A percentile compares a stretch with the other conserved stretches of the same genome.
Conservation (phyloP, 169 alveolate species). For the Besnoitia besnoiti region DNA sequence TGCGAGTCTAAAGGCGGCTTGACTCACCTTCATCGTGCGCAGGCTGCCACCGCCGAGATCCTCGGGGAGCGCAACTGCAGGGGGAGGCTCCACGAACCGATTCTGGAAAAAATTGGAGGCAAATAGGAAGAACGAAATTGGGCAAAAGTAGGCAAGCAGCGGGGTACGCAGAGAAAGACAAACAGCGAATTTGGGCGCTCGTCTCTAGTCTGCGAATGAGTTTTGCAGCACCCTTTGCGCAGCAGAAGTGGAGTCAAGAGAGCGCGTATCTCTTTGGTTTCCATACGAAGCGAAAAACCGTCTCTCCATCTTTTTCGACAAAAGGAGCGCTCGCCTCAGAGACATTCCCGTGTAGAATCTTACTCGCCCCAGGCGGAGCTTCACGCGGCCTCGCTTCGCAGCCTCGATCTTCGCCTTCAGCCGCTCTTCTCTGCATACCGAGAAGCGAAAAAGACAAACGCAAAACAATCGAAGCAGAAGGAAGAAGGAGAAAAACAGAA, state of each 20-base stretch:
- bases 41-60: slow-evolving; percentile 8
- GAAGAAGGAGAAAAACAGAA: too few relatives aligned
- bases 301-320: background rate
- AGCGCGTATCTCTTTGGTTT: too few relatives aligned
- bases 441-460: too few relatives aligned
- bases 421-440: slow-evolving; percentile 23
- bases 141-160: background rate
- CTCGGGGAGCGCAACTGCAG: background rate
- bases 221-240: too few relatives aligned
- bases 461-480: background rate
- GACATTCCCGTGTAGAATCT: background rate
- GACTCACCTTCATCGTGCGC: background rate
- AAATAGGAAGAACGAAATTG: background rate
- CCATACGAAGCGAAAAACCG: too few relatives aligned
- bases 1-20: too few relatives aligned
- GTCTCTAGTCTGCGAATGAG: too few relatives aligned
- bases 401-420: slow-evolving; percentile 24
- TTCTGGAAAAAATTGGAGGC: background rate
- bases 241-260: too few relatives aligned
- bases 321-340: background rate
- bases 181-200: too few relatives aligned
- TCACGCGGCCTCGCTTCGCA: slow-evolving; percentile 33
- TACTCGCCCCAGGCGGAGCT: background rate
- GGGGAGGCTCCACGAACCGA: slow-evolving; percentile 32
- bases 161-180: background rate